These are phyloP conservation scores for Epicoccum nigrum DNA, from an alignment of 2,329 filamentous ascomycete genomes.

Conservation along the genomic window DNA sequence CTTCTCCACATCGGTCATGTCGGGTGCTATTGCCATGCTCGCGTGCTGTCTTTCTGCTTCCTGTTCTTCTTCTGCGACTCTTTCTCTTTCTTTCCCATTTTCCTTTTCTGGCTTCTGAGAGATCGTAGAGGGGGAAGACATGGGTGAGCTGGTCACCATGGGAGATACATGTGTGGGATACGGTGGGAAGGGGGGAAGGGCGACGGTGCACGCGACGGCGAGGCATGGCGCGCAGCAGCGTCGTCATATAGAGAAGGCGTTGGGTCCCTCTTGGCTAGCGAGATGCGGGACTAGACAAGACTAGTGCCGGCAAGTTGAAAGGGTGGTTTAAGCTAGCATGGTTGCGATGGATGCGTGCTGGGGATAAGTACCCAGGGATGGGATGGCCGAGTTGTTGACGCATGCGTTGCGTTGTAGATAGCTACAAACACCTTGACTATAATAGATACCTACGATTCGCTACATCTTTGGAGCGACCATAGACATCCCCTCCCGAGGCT, in stretches of 20 bases:
- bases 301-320: conserved; percentile 13
- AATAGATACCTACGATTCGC: too few species aligned
- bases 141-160: conserved; percentile 2
- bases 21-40: not conserved
- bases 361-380: not conserved
- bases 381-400: not conserved
- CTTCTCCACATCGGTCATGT: conserved; percentile 6
- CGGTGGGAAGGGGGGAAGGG: too few species aligned
- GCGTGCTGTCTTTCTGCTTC: not conserved
- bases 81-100: too few species aligned
- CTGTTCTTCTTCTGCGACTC: too few species aligned
- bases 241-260: too few species aligned
- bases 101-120: too few species aligned
- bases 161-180: not conserved
- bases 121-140: not conserved
- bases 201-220: too few species aligned
- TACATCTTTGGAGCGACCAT: too few species aligned
- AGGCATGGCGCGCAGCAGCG: too few species aligned
- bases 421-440: too few species aligned
- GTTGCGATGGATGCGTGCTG: too few species aligned
- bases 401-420: not conserved
- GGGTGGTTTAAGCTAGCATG: not conserved
- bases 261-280: conserved; percentile 6
- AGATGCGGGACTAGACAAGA: conserved; percentile 2
- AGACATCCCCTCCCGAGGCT: too few species aligned